Conservation (phyloP, 2,329 filamentous ascomycete genomes). For the Pseudocercospora macadamiae region DNA sequence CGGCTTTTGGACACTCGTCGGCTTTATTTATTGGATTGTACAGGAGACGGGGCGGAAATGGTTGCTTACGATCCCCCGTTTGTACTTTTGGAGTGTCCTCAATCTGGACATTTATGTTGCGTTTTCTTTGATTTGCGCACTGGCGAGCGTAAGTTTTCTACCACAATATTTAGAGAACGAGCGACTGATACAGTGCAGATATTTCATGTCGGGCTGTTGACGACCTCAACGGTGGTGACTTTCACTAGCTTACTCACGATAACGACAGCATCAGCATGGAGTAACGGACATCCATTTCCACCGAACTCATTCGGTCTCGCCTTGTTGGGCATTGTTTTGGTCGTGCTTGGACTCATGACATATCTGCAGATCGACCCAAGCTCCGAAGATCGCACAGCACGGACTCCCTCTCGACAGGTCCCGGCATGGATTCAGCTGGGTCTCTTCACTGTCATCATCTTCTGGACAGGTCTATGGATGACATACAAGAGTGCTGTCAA, state of each 20-base stretch:
- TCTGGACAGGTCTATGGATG: constrained; percentile 46
- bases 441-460: constrained; percentile 46
- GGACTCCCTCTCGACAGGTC: constrained; percentile 12
- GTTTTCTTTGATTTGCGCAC: constrained; percentile 32
- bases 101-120: constrained; percentile 33
- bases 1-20: constrained; percentile 41
- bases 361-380: constrained; percentile 33
- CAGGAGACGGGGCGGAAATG: constrained; percentile 44
- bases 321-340: constrained; percentile 27
- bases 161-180: background rate
- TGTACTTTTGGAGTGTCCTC: constrained; percentile 43
- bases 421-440: constrained; percentile 41
- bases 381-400: constrained; percentile 5
- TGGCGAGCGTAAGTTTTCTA: constrained; percentile 35
- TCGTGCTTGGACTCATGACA: constrained; percentile 36
- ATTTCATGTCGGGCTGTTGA: constrained; percentile 43
- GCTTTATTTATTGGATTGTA: constrained; percentile 40
- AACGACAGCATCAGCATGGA: constrained; percentile 39
- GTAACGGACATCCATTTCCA: constrained; percentile 37
- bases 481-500: constrained; percentile 45
- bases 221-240: constrained; percentile 44
- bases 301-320: constrained; percentile 27
- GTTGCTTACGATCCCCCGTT: constrained; percentile 41
- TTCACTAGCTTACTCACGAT: constrained; percentile 41
- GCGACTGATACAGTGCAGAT: constrained; percentile 38